Evolutionary conservation across 2,329 filamentous ascomycete species (phyloP), one percentile per base, ranked within the genome.

Genomic region (Fusarium subtropicale): DNA sequence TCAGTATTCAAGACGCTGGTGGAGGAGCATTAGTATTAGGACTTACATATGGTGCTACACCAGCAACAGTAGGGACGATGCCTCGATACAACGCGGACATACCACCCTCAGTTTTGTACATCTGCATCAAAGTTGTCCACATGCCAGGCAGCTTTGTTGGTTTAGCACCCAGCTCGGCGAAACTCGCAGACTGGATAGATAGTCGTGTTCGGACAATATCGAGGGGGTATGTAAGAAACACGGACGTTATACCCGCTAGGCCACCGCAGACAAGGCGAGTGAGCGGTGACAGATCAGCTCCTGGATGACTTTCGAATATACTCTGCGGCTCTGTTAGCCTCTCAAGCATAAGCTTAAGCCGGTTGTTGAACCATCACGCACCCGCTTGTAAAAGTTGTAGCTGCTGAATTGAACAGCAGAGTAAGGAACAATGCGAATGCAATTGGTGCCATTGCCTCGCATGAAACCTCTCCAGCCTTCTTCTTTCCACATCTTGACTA

Each of bases 401-500:
- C 94, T 97, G 73, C 95, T 95, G 80, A 99, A 99, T 77, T 99
- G 96, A 41, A 98, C 96, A 13, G 96, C 96, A 51, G 95, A 98
- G 80, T 99, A 99, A 7, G 96, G 96, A 54, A 99, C 93, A 72
- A 99, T 99, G 66, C 96, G 92, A 75, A 99, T 93, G 85, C 96
- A 99, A 80, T 99, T 99, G 65, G 94, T 97, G 68, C 96, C 96
- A 79, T 99, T 99, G 54, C 96, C 96, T 71, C 94, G 90, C 94
- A 99, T 97, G 81, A 98, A 97, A 0, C 96, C 96, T 79, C 90
- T 90, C 93, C 94, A 98, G 56, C 96, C 96, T 81, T 99, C 96
- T 78, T 99, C 96, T 74, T 86, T 90, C 90, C 95, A 97, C 91
- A 99, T 99, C 81, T 99, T 99, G 42, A 83, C 87, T 69, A 99